These are phyloP conservation scores for Magnolia sinica DNA, from an alignment of 164 flowering plant species.

Conservation along the genomic window DNA sequence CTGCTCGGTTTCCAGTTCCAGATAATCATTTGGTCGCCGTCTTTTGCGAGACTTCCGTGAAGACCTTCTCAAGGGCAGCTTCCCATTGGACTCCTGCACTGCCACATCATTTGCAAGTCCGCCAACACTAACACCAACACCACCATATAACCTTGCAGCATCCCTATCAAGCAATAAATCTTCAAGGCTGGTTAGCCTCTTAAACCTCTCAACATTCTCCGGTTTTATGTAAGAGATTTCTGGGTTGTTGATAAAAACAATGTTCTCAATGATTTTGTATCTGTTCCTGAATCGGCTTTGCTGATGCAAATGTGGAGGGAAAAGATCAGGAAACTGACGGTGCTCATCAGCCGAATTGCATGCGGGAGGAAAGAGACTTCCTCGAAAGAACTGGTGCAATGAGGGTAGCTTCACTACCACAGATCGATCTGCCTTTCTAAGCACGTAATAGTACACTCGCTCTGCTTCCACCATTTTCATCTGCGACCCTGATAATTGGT, in stretches of 20 bases:
- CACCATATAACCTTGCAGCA: slow-evolving; percentile 15
- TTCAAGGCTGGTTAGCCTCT: slow-evolving; percentile 39
- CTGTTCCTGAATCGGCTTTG: slow-evolving; percentile 17
- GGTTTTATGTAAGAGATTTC: slow-evolving; percentile 28
- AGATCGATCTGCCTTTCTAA: slow-evolving; percentile 42
- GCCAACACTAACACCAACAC: neutral
- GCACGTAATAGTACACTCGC: slow-evolving; percentile 36
- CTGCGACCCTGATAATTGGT: slow-evolving; percentile 39
- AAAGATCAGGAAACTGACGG: slow-evolving; percentile 47
- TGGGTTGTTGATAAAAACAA: slow-evolving; percentile 43
- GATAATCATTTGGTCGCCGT: neutral
- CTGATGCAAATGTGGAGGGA: slow-evolving; percentile 37
- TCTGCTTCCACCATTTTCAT: slow-evolving; percentile 37
- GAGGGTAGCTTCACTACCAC: slow-evolving; percentile 26
- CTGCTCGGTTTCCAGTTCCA: neutral
- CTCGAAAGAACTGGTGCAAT: slow-evolving; percentile 35
- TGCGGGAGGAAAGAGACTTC: slow-evolving; percentile 23
- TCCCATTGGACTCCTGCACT: slow-evolving; percentile 14
- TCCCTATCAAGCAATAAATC: slow-evolving; percentile 28
- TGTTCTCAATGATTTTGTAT: slow-evolving; percentile 30
- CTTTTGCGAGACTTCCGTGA: neutral
- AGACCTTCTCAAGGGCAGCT: neutral
- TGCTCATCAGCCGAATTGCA: slow-evolving; percentile 9
- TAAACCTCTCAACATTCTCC: slow-evolving; percentile 44
- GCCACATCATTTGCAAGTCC: slow-evolving; percentile 7